Evolutionary conservation across 2,329 filamentous ascomycete genomes (phyloP), one percentile per base, ranked within the genome.

Genomic region (Apiospora marii): DNA sequence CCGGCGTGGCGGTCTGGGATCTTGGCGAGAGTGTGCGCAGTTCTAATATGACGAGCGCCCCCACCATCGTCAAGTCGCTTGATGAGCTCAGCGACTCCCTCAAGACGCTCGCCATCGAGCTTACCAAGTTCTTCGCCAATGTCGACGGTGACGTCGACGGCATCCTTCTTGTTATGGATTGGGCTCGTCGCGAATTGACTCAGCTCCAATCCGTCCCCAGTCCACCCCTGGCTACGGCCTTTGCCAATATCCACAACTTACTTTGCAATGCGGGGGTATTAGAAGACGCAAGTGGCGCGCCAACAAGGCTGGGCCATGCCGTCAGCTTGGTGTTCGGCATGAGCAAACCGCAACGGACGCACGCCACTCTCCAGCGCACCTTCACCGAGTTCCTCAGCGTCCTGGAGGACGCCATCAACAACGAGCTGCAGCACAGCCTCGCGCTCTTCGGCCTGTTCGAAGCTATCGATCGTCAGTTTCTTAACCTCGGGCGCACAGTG

Each of bases 121-220:
- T 98, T 76, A 97, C 94, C 10, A 92, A 92, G 78, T 98, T 98
- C 85, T 98, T 98, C 81, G 93, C 95, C 70, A 94, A 95, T 76
- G 94, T 98, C 16, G 94, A 98, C 78, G 94, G 94, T 37, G 96
- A 98, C 79, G 93, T 98, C 77, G 96, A 98, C 80, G 92, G 89
- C 73, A 97, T 98, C 76, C 88, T 98, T 48, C 92, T 96, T 74
- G 94, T 97, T 70, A 98, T 98, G 95, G 94, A 98, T 80, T 98
- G 96, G 96, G 94, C 94, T 19, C 93, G 93, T 79, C 91, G 95
- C 75, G 95, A 98, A 81, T 89, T 98, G 19, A 87, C 91, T 73
- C 91, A 91, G 67, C 85, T 96, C 72, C 89, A 91, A 74, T 86
- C 87, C 30, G 84, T 88, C 27, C 90, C 91, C 8, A 87, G 89